These are phyloP conservation scores for Naegleria lovaniensis DNA, from an alignment of 208 protist species.

Conservation along the genomic window DNA sequence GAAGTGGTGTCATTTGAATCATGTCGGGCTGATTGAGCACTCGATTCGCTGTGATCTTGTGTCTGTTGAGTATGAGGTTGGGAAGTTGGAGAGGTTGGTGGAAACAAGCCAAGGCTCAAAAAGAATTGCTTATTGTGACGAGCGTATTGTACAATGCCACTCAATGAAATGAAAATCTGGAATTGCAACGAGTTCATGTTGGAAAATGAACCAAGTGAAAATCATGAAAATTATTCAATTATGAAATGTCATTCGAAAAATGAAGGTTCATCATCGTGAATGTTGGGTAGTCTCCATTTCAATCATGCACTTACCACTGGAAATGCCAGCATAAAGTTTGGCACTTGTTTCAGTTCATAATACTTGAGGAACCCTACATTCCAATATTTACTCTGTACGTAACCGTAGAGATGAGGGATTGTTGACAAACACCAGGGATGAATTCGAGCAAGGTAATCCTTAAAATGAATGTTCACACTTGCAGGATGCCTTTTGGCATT, in stretches of 20 bases:
- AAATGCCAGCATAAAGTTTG: conserved; percentile 14
- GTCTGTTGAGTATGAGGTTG: too few relatives aligned
- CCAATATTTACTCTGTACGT: conserved; percentile 17
- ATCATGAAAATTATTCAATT: not conserved
- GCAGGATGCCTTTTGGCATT: not conserved
- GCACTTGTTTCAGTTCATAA: conserved; percentile 20
- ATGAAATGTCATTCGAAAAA: not conserved
- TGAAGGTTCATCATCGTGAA: not conserved
- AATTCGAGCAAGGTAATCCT: not conserved
- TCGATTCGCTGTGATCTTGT: too few relatives aligned
- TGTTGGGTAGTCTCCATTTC: not conserved
- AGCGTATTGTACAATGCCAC: not conserved
- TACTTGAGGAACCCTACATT: conserved; percentile 14
- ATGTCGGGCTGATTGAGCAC: too few relatives aligned
- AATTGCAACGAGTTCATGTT: not conserved
- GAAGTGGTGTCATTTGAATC: too few relatives aligned
- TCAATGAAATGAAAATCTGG: not conserved
- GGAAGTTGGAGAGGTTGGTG: too few relatives aligned
- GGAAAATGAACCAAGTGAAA: not conserved
- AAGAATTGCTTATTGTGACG: not conserved
- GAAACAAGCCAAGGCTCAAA: not conserved
- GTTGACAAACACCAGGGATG: not conserved
- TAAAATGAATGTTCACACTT: not conserved
- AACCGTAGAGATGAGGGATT: not conserved
- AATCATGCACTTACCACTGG: not conserved